Evolutionary conservation across 768 basidiomycete species (phyloP).

Genomic region (Tephrocybe sp.): DNA sequence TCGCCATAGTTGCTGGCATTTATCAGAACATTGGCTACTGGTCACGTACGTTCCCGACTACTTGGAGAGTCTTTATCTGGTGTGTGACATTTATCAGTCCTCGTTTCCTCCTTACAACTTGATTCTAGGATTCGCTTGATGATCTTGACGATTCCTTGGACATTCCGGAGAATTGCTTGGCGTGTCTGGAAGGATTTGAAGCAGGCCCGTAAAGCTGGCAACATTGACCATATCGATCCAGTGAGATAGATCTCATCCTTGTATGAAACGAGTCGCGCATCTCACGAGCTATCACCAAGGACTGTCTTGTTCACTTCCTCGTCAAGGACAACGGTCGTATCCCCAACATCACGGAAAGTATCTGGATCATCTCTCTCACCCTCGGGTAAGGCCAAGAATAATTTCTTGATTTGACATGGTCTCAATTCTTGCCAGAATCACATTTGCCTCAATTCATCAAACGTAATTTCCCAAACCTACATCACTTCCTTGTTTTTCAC

Average conservation of each 20-base stretch:
- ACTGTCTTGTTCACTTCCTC: constrained; percentile 2
- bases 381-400: constrained; percentile 2
- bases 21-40: constrained; percentile 12
- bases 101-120: neutral
- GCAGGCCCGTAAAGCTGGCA: constrained; percentile 1
- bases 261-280: neutral
- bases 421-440: neutral
- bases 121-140: constrained; percentile 2
- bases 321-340: constrained; percentile 6
- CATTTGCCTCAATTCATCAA: constrained; percentile 11
- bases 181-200: constrained; percentile 8
- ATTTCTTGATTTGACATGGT: neutral
- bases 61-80: constrained; percentile 10
- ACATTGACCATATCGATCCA: constrained; percentile 10
- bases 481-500: neutral
- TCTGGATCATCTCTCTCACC: constrained; percentile 5
- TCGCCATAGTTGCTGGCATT: constrained; percentile 8
- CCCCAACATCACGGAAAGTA: constrained; percentile 4
- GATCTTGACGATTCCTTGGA: constrained; percentile 10
- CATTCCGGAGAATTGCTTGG: constrained; percentile 5
- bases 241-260: neutral
- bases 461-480: neutral
- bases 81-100: neutral
- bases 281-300: neutral
- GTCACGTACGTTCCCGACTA: constrained; percentile 9